Percentiles rank a stretch among this genome's conserved stretches.
Conservation (phyloP, 768 basidiomycete genomes). For the Cantharellus anzutake region DNA sequence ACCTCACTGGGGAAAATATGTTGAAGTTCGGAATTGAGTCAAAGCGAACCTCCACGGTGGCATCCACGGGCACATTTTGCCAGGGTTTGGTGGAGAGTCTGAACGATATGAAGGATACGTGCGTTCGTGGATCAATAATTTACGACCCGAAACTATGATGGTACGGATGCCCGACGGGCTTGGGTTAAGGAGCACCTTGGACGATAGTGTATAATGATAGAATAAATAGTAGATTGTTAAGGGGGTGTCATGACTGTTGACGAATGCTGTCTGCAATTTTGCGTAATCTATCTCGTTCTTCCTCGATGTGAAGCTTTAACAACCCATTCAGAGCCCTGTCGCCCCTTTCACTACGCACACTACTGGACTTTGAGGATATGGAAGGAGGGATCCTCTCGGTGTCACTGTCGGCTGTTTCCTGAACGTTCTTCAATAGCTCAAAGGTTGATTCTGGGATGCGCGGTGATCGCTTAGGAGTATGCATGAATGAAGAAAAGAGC, state of each 20-base stretch:
- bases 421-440: slow-evolving; percentile 12
- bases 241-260: neutral
- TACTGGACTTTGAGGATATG: neutral
- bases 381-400: neutral
- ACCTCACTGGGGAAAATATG: slow-evolving; percentile 56
- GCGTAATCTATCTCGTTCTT: slow-evolving; percentile 62
- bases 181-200: neutral
- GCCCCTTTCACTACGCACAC: neutral
- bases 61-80: slow-evolving; percentile 56
- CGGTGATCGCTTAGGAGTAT: neutral
- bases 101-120: slow-evolving; percentile 46
- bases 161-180: neutral
- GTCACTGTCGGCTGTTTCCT: neutral
- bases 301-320: slow-evolving; percentile 64
- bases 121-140: slow-evolving; percentile 10
- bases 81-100: slow-evolving; percentile 40
- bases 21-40: slow-evolving; percentile 92
- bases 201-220: neutral
- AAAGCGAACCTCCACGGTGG: slow-evolving; percentile 47
- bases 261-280: slow-evolving; percentile 33
- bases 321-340: slow-evolving; percentile 50
- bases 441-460: slow-evolving; percentile 6
- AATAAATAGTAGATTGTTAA: neutral
- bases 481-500: slow-evolving; percentile 23
- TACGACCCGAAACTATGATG: neutral